Conservation (phyloP, 1,284 basidiomycete species). For the Ustilago hordei region DNA sequence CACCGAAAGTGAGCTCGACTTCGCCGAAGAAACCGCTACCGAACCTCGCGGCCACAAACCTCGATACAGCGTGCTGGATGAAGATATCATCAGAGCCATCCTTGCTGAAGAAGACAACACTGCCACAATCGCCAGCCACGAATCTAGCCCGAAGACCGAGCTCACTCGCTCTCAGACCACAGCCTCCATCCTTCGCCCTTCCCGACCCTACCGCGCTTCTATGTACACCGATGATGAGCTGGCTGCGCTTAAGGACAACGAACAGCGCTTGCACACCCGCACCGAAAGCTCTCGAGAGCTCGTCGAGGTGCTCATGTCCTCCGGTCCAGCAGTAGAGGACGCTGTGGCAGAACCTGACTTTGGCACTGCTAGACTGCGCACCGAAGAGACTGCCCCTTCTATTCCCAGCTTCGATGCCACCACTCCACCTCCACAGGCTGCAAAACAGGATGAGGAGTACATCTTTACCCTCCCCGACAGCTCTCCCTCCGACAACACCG, state of each 20-base stretch:
- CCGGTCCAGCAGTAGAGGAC: neutral
- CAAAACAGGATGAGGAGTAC: conserved; percentile 20
- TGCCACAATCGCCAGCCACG: neutral
- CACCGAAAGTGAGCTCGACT: conserved; percentile 37
- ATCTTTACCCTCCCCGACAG: conserved; percentile 25
- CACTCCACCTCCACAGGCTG: neutral
- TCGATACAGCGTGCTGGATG: conserved; percentile 43
- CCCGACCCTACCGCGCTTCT: conserved; percentile 52
- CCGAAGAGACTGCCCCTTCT: conserved; percentile 16
- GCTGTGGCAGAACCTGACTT: conserved; percentile 24
- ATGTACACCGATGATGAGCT: conserved; percentile 57
- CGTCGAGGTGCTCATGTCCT: conserved; percentile 21
- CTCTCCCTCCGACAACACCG: neutral
- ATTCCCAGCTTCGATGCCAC: conserved; percentile 20
- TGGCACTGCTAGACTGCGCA: conserved; percentile 38
- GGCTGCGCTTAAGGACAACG: conserved; percentile 17
- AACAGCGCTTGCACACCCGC: conserved; percentile 14
- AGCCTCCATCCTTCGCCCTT: conserved; percentile 29
- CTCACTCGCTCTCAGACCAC: conserved; percentile 39
- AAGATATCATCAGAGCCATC: conserved; percentile 40
- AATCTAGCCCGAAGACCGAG: conserved; percentile 3
- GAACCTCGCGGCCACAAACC: conserved; percentile 22
- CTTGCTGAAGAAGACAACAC: conserved; percentile 24
- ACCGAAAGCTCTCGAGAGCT: conserved; percentile 50
- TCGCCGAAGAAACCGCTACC: conserved; percentile 16